Percentiles rank a stretch among this genome's conserved stretches.
Evolutionary conservation across 768 basidiomycete species (phyloP).

Genomic region (Baorangia bicolor): DNA sequence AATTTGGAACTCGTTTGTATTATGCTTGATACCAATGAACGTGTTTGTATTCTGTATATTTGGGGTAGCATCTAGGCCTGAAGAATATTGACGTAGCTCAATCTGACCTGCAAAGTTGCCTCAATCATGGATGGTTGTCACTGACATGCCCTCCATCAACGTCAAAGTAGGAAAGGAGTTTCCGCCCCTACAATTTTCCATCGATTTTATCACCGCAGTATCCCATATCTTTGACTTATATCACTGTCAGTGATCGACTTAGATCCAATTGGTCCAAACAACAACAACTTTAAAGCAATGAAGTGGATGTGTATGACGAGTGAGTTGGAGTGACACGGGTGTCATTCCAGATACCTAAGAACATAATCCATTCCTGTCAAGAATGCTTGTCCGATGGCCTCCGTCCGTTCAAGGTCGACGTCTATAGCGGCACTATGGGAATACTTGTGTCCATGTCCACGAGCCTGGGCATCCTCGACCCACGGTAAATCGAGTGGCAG

Average conservation of each 20-base stretch:
- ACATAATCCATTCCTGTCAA: slow-evolving; percentile 10
- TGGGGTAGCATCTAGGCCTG: too few relatives aligned
- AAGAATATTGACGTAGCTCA: background rate
- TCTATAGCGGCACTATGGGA: background rate
- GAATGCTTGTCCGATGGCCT: slow-evolving; percentile 16
- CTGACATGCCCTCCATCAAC: background rate
- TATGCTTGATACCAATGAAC: background rate
- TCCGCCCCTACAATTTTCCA: background rate
- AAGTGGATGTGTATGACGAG: background rate
- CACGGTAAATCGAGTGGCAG: slow-evolving; percentile 32
- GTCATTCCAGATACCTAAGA: slow-evolving; percentile 15
- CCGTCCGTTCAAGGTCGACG: background rate
- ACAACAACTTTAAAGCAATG: background rate
- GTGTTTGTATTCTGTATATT: too few relatives aligned
- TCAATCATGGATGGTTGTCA: background rate
- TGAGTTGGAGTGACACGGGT: too few relatives aligned
- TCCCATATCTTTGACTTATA: background rate
- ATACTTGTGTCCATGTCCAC: background rate
- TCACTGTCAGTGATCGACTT: background rate
- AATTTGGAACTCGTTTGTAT: background rate
- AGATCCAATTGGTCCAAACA: background rate
- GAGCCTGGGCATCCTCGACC: background rate
- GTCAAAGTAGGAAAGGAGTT: background rate
- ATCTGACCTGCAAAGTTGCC: background rate
- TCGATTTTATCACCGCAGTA: background rate